A percentile compares a stretch with the other conserved stretches of the same genome.
phyloP scores from a whole-genome alignment of 176 grass and related monocot genomes.

The Eragrostis nindensis region DNA sequence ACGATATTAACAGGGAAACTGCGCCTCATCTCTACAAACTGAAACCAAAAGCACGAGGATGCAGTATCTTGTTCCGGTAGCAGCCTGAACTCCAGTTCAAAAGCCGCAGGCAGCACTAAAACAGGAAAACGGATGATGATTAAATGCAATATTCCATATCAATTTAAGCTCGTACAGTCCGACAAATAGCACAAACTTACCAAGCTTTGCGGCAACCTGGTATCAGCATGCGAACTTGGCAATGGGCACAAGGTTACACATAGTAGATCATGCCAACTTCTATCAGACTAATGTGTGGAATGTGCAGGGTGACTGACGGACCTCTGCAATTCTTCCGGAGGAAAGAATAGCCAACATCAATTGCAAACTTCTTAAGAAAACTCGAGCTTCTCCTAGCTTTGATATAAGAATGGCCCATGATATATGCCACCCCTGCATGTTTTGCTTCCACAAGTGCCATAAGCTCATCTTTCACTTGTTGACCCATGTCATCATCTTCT shows the following conservation, averaged over 20 bases:
- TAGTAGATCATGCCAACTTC: conserved; percentile 99
- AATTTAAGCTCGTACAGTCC: background rate
- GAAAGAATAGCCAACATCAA: conserved; percentile 92
- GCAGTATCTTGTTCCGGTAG: background rate
- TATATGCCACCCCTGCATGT: conserved; percentile 82
- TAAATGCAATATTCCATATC: background rate
- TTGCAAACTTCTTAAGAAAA: conserved; percentile 81
- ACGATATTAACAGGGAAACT: conserved; percentile 42
- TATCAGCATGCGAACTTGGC: conserved; percentile 16
- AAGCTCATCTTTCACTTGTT: conserved; percentile 86
- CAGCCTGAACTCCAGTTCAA: conserved; percentile 5
- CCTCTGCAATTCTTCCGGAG: conserved; percentile 95
- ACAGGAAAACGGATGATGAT: background rate
- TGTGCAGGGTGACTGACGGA: conserved; percentile 82
- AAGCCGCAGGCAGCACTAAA: conserved; percentile 30
- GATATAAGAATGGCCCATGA: conserved; percentile 94
- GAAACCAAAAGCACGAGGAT: conserved; percentile 25
- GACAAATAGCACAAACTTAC: conserved; percentile 23
- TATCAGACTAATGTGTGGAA: conserved; percentile 98
- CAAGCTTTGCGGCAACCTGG: conserved; percentile 36
- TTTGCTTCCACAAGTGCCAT: conserved; percentile 82
- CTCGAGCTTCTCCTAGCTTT: conserved; percentile 88
- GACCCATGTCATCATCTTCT: conserved; percentile 50
- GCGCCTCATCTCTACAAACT: conserved; percentile 29
- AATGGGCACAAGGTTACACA: conserved; percentile 57